phyloP scores from a whole-genome alignment of 129 eudicot genomes.

The Erigeron canadensis region DNA sequence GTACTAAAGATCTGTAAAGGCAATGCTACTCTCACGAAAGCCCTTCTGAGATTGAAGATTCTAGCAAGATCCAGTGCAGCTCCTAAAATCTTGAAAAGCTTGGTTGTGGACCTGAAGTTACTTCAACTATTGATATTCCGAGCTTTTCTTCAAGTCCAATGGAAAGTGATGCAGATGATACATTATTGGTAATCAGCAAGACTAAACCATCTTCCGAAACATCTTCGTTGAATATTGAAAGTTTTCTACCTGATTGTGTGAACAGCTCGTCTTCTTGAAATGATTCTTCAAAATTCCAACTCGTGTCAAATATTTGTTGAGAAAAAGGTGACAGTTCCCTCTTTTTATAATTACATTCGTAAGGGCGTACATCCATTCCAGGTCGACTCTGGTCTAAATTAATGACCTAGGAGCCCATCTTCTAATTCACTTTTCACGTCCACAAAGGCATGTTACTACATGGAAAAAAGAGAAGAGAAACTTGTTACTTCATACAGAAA shows the following conservation, averaged over 20 bases:
- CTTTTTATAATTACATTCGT: too few species aligned
- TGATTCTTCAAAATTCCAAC: conserved; percentile 92
- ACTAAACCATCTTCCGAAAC: conserved; percentile 51
- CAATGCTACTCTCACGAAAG: too few species aligned
- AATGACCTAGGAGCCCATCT: too few species aligned
- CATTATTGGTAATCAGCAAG: conserved; percentile 36
- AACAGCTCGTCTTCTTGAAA: conserved; percentile 92
- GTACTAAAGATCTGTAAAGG: too few species aligned
- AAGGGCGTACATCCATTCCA: too few species aligned
- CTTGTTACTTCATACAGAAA: too few species aligned
- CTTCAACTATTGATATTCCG: conserved; percentile 42
- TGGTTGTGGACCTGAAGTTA: conserved; percentile 64
- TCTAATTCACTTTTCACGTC: too few species aligned
- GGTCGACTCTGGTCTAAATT: too few species aligned
- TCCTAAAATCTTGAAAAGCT: conserved; percentile 58
- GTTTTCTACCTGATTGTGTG: conserved; percentile 80
- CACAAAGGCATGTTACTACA: too few species aligned
- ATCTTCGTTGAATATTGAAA: conserved; percentile 50
- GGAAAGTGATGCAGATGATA: conserved; percentile 75
- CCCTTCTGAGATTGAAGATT: too few species aligned
- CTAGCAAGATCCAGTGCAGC: too few species aligned
- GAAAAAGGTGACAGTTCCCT: conserved; percentile 46
- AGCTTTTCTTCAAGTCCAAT: conserved; percentile 71
- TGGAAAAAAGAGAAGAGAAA: too few species aligned
- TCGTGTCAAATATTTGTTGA: conserved; percentile 86